These are phyloP conservation scores for Royoungia palumana DNA, from an alignment of 768 basidiomycete species.

Conservation along the genomic window DNA sequence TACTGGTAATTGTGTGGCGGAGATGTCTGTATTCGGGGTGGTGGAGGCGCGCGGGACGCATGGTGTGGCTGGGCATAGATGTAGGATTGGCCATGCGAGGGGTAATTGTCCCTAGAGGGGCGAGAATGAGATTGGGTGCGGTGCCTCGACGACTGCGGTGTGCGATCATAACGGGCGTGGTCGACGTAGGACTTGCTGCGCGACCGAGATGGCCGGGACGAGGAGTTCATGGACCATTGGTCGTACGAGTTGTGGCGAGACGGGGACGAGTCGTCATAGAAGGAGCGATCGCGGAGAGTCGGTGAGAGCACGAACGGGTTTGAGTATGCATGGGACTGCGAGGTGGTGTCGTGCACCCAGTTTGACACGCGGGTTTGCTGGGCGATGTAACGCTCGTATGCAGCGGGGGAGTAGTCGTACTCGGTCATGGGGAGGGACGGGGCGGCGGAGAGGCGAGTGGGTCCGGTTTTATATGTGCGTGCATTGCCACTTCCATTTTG, in stretches of 20 bases:
- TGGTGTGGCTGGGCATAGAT: constrained; percentile 18
- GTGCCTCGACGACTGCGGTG: constrained; percentile 10
- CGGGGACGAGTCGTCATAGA: constrained; percentile 15
- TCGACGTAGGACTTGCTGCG: constrained; percentile 26
- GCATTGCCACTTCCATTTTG: neutral
- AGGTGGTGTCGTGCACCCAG: constrained; percentile 47
- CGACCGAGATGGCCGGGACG: constrained; percentile 22
- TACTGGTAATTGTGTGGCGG: constrained; percentile 21
- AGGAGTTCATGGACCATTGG: constrained; percentile 18
- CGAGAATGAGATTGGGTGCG: constrained; percentile 28
- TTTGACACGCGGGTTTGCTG: constrained; percentile 47
- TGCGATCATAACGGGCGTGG: constrained; percentile 18
- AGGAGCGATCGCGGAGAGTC: constrained; percentile 28
- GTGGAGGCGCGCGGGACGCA: constrained; percentile 10
- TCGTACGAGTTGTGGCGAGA: constrained; percentile 10
- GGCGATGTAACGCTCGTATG: constrained; percentile 42
- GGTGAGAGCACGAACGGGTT: constrained; percentile 31
- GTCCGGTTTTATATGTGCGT: constrained; percentile 1
- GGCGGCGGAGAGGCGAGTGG: constrained; percentile 8
- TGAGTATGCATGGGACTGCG: constrained; percentile 25
- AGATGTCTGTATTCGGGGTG: constrained; percentile 15
- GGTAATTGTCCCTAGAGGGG: constrained; percentile 21
- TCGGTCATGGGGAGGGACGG: constrained; percentile 44
- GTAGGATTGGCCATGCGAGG: constrained; percentile 10
- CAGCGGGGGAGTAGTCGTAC: constrained; percentile 60